Percentiles rank a stretch among this genome's conserved stretches.
Conservation (phyloP, 2,329 filamentous ascomycete genomes). For the Hypocreales sp. region DNA sequence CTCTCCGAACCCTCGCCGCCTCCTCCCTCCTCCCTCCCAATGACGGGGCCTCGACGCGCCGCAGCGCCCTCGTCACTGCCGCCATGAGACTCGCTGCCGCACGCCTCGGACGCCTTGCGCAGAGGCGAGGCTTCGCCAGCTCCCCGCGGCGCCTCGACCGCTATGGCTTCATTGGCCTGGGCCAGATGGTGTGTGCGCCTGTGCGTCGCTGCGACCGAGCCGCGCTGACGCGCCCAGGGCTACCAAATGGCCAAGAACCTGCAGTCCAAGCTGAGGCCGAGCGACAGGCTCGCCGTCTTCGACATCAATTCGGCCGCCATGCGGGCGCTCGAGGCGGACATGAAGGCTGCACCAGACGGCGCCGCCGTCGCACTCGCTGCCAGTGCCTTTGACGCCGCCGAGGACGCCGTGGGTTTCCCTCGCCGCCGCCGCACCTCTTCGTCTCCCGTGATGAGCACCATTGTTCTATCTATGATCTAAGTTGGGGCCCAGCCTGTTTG, state of each 20-base stretch:
- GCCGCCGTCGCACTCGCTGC: conserved; percentile 28
- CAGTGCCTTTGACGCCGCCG: conserved; percentile 31
- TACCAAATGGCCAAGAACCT: conserved; percentile 50
- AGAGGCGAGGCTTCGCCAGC: conserved; percentile 33
- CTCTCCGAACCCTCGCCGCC: no score
- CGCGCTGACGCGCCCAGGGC: conserved; percentile 23
- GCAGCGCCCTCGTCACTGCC: no score
- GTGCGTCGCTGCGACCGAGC: no score
- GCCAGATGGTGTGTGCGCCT: conserved; percentile 44
- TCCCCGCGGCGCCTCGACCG: conserved; percentile 30
- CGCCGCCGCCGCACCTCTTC: not conserved
- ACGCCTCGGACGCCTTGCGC: conserved; percentile 14
- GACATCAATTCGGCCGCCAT: conserved; percentile 38
- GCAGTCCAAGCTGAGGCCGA: conserved; percentile 35
- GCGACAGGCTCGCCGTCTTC: conserved; percentile 36
- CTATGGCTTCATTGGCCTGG: conserved; percentile 45
- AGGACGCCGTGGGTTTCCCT: conserved; percentile 31
- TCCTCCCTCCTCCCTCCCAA: conserved; percentile 4
- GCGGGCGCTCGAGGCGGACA: conserved; percentile 30
- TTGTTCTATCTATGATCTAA: conserved; percentile 53
- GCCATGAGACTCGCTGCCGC: conserved; percentile 8
- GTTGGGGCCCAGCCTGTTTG: conserved; percentile 26
- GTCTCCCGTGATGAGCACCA: conserved; percentile 8
- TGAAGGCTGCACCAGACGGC: conserved; percentile 26
- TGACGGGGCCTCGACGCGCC: no score